A percentile compares a stretch with the other conserved stretches of the same genome.
phyloP scores from a whole-genome alignment of 257 asterid genomes.

The Eucommia ulmoides region DNA sequence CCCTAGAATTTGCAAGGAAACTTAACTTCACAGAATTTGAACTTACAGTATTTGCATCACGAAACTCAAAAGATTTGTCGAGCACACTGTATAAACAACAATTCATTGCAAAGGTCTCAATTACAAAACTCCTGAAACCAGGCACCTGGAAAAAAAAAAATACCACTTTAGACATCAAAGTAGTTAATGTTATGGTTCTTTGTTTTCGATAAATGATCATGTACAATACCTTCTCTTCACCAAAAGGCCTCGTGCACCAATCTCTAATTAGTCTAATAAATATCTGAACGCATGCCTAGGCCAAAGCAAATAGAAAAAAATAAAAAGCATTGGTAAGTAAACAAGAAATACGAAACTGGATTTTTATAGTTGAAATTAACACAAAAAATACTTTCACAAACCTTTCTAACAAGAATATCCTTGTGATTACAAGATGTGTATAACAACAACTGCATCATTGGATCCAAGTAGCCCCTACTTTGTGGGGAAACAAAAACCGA shows the following conservation, averaged over 20 bases:
- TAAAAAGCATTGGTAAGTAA: no score
- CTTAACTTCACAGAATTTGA: conserved; percentile 1
- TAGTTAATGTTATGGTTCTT: no score
- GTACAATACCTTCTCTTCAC: conserved; percentile 70
- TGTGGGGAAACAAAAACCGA: conserved; percentile 51
- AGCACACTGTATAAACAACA: conserved; percentile 92
- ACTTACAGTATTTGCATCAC: conserved; percentile 94
- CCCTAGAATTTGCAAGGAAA: neutral
- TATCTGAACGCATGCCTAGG: conserved; percentile 86
- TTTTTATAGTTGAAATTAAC: no score
- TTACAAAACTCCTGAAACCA: conserved; percentile 65
- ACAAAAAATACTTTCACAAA: no score
- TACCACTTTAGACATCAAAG: no score
- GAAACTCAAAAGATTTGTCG: conserved; percentile 80
- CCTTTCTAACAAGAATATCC: conserved; percentile 73
- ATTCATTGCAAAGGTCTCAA: conserved; percentile 68
- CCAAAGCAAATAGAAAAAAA: conserved; percentile 2
- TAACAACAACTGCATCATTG: conserved; percentile 74
- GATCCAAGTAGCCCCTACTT: conserved; percentile 46
- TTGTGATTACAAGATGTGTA: conserved; percentile 65
- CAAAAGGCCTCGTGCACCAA: conserved; percentile 62
- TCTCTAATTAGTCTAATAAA: conserved; percentile 81
- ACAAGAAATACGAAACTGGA: no score
- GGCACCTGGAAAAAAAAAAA: conserved; percentile 54
- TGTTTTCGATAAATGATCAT: no score